Conservation (phyloP, 169 alveolate species). For the Nephromyces sp. region DNA sequence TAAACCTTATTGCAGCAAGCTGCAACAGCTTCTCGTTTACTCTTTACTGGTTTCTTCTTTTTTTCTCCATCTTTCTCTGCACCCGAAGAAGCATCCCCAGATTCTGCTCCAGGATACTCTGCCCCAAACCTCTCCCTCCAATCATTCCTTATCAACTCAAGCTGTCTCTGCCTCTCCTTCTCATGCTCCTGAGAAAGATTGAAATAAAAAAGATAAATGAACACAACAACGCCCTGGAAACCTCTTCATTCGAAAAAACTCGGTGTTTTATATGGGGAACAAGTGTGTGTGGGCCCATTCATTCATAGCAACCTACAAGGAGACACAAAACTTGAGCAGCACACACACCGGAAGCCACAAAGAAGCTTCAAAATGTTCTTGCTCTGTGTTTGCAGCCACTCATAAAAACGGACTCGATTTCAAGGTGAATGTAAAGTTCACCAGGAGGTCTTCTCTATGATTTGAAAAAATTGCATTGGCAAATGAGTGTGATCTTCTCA, state of each 20-base stretch:
- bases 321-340: background rate
- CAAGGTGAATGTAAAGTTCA: too few relatives aligned
- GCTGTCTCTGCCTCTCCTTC: slow-evolving; percentile 44
- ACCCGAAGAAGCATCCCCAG: too few relatives aligned
- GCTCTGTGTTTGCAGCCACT: too few relatives aligned
- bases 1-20: too few relatives aligned
- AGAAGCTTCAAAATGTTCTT: background rate
- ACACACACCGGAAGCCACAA: background rate
- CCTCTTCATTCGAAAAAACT: background rate
- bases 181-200: slow-evolving; percentile 26
- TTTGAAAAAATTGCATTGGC: too few relatives aligned
- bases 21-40: too few relatives aligned
- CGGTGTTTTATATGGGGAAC: background rate
- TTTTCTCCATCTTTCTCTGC: too few relatives aligned
- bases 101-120: too few relatives aligned
- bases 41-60: too few relatives aligned
- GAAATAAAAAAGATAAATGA: background rate
- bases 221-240: background rate
- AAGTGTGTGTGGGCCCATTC: background rate
- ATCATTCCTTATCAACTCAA: slow-evolving; percentile 35
- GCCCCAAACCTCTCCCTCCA: slow-evolving; percentile 49
- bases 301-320: background rate
- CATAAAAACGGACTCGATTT: too few relatives aligned
- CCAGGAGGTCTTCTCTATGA: too few relatives aligned
- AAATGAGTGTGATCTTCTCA: too few relatives aligned